Evolutionary conservation across 2,329 filamentous ascomycete species (phyloP).

Genomic region (Aspergillus carbonarius): DNA sequence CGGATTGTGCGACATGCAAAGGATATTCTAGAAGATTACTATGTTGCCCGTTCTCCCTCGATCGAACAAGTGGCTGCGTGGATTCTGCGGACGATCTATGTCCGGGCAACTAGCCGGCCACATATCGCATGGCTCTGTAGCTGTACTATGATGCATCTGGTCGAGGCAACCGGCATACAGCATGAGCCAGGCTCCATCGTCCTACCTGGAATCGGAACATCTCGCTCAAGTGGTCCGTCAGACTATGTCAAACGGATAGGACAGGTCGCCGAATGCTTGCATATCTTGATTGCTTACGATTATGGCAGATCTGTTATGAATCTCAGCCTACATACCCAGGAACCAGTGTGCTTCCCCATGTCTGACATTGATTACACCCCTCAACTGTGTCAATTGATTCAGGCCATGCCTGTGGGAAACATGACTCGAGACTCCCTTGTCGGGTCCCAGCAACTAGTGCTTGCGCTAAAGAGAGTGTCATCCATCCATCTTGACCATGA

Average conservation of each 20-base stretch:
- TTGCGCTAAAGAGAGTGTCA: constrained; percentile 15
- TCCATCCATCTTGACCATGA: constrained; percentile 21
- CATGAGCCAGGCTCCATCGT: constrained; percentile 18
- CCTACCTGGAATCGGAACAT: constrained; percentile 14
- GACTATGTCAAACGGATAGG: constrained; percentile 27
- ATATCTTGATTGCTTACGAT: constrained; percentile 34
- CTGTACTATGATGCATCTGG: constrained; percentile 55
- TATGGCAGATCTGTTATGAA: constrained; percentile 33
- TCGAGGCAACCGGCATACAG: constrained; percentile 47
- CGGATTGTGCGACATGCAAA: constrained; percentile 38
- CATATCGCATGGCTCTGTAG: constrained; percentile 57
- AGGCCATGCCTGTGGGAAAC: neutral
- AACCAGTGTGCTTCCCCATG: constrained; percentile 20
- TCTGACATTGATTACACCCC: neutral
- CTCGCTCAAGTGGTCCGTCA: constrained; percentile 4
- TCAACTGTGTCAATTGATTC: neutral
- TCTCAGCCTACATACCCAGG: constrained; percentile 16
- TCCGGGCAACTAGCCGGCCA: constrained; percentile 51
- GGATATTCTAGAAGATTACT: constrained; percentile 43
- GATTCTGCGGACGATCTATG: constrained; percentile 52
- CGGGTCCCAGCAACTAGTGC: neutral
- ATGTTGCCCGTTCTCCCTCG: constrained; percentile 22
- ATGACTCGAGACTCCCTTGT: neutral
- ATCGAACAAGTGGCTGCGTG: constrained; percentile 39
- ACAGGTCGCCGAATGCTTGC: constrained; percentile 29